Evolutionary conservation across 2,329 filamentous ascomycete species (phyloP), one percentile per base, ranked within the genome.

Genomic region (Nigrograna mackinnonii): DNA sequence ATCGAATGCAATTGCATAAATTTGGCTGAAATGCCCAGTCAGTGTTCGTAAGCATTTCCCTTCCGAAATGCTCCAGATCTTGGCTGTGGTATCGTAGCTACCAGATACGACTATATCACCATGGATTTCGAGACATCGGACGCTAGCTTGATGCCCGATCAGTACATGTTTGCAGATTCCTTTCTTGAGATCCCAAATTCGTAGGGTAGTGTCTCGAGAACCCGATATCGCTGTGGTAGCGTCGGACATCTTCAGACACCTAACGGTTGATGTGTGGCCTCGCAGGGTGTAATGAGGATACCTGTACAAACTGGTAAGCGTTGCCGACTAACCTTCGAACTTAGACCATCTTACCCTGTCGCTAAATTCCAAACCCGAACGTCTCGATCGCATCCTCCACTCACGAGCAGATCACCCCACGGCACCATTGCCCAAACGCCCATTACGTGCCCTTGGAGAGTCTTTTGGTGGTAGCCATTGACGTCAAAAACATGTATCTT

Each of bases 371-470:
- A 99, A 5, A 99, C 94, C 43, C 94, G 82, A 20, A 99, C 94
- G 64, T 99, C 94, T 47, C 94, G 83, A 72, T 99, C 94, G 66
- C 94, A 99, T 5, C 94, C 94, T 58, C 94, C 94, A 58, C 91
- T 96, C 46, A 99, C 94, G 47, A 99, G 79, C 39, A 89, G 87
- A 66, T 99, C 92, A 46, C 89, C 92, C 89, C 91, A 96, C 5
- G 94, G 94, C 18, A 99, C 91, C 92, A 99, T 97, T 36, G 94
- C 94, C 94, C 94, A 99, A 16, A 99, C 94, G 30, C 94, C 94
- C 94, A 99, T 99, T 33, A 97, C 89, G 72, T 99, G 94, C 9
- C 94, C 94, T 62, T 94, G 87, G 20, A 99, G 74, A 2, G 90
- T 96, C 66, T 91, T 89, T 57, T 95, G 85, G 51, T 90, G 84